Evolutionary conservation across 2,329 filamentous ascomycete genomes (phyloP).

Genomic region (Penicillium sp.): DNA sequence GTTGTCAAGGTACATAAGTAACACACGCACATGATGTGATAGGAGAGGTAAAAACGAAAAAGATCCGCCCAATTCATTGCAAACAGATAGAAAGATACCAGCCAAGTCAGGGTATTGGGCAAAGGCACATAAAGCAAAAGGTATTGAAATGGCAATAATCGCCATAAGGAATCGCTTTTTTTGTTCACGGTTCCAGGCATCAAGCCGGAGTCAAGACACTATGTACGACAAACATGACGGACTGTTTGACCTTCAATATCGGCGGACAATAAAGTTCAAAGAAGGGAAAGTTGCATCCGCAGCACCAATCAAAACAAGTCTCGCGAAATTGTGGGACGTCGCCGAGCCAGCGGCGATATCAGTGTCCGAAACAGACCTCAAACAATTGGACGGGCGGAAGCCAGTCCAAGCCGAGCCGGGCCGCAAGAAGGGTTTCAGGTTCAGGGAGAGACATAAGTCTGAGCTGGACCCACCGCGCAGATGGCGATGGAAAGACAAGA

Average conservation of each 20-base stretch:
- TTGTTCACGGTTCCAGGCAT: slow-evolving; percentile 18
- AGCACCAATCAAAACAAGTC: neutral
- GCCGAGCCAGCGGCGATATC: slow-evolving; percentile 20
- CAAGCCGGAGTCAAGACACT: slow-evolving; percentile 17
- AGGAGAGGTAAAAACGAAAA: neutral
- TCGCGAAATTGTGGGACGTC: neutral
- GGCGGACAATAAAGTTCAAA: slow-evolving; percentile 4
- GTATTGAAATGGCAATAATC: slow-evolving; percentile 7
- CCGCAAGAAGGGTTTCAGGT: neutral
- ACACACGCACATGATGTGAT: neutral
- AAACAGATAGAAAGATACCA: slow-evolving; percentile 21
- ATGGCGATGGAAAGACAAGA: slow-evolving; percentile 4
- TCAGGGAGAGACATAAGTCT: neutral
- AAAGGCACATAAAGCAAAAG: slow-evolving; percentile 1
- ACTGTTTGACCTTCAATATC: neutral
- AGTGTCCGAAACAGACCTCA: neutral
- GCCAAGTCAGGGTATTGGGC: slow-evolving; percentile 25
- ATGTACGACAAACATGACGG: slow-evolving; percentile 21
- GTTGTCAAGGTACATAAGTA: neutral
- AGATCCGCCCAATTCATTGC: slow-evolving; percentile 8
- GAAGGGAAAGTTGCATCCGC: neutral
- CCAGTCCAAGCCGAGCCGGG: neutral
- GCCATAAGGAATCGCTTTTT: slow-evolving; percentile 17
- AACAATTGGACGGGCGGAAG: neutral
- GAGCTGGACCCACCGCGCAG: slow-evolving; percentile 3